Conservation (phyloP, 2,329 filamentous ascomycete genomes). For the Xylaria sp. region DNA sequence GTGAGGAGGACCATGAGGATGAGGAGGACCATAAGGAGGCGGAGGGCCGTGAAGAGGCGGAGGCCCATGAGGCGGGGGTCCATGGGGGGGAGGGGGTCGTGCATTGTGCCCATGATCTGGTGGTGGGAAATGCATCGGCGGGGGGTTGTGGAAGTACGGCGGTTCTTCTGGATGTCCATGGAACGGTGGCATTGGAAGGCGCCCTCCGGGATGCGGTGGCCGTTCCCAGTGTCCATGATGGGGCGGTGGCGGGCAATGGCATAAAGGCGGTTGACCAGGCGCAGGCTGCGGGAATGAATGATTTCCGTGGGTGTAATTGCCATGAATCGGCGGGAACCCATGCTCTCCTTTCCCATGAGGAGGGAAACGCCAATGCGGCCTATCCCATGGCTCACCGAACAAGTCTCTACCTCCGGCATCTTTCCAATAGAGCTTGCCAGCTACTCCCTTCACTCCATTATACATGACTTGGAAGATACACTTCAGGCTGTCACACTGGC, state of each 20-base stretch:
- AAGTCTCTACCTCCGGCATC: conserved; percentile 11
- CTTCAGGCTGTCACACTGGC: conserved; percentile 45
- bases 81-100: background rate
- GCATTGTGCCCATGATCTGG: conserved; percentile 5
- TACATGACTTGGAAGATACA: conserved; percentile 47
- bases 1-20: conserved; percentile 20
- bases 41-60: conserved; percentile 12
- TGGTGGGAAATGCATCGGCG: conserved; percentile 9
- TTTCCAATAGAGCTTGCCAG: conserved; percentile 38
- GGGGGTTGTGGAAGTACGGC: conserved; percentile 9
- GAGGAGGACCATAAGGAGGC: conserved; percentile 14
- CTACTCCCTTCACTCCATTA: conserved; percentile 42
- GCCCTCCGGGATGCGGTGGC: background rate
- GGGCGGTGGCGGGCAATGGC: conserved; percentile 34
- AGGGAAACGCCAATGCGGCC: conserved; percentile 30
- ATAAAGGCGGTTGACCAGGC: conserved; percentile 29
- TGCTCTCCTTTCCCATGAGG: conserved; percentile 22
- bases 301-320: conserved; percentile 28
- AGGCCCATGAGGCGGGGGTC: background rate
- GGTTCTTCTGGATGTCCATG: background rate
- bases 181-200: background rate
- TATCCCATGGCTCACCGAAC: conserved; percentile 16
- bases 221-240: conserved; percentile 23
- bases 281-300: conserved; percentile 19
- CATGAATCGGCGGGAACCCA: conserved; percentile 25